Percentiles rank a stretch among this genome's conserved stretches.
Conservation (phyloP, 805 yeast species). For the Suhomyces prunicola region DNA sequence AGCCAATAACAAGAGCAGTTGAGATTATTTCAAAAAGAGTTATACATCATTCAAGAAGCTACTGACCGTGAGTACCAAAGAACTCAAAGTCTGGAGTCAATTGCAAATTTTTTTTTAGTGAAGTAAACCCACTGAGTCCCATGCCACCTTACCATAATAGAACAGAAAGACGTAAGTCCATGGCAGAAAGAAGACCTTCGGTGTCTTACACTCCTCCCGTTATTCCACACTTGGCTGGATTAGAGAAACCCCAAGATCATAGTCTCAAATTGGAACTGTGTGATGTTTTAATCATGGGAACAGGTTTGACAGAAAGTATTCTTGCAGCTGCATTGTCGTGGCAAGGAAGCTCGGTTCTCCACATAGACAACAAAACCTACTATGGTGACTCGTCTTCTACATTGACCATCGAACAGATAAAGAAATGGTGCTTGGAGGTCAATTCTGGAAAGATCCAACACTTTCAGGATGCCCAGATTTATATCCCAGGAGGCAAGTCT, state of each 20-base stretch:
- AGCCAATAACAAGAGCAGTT: not conserved
- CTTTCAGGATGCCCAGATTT: conserved; percentile 70
- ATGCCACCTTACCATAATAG: conserved; percentile 5
- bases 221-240: conserved; percentile 72
- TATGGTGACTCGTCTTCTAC: conserved; percentile 91
- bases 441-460: conserved; percentile 45
- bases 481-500: conserved; percentile 62
- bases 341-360: conserved; percentile 96
- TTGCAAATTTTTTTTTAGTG: not conserved
- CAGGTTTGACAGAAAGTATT: conserved; percentile 85
- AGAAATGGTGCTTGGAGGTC: conserved; percentile 75
- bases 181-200: conserved; percentile 67
- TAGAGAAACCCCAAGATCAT: conserved; percentile 67
- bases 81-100: not conserved
- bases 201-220: conserved; percentile 41
- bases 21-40: not conserved
- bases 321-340: conserved; percentile 93
- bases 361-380: conserved; percentile 77
- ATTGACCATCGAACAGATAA: conserved; percentile 79
- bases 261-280: conserved; percentile 62
- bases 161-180: conserved; percentile 53
- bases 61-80: not conserved
- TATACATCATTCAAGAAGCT: not conserved
- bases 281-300: conserved; percentile 89
- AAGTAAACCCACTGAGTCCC: not conserved